These are phyloP conservation scores for Tilletiopsis washingtonensis DNA, from an alignment of 1,284 basidiomycete genomes.

Conservation along the genomic window DNA sequence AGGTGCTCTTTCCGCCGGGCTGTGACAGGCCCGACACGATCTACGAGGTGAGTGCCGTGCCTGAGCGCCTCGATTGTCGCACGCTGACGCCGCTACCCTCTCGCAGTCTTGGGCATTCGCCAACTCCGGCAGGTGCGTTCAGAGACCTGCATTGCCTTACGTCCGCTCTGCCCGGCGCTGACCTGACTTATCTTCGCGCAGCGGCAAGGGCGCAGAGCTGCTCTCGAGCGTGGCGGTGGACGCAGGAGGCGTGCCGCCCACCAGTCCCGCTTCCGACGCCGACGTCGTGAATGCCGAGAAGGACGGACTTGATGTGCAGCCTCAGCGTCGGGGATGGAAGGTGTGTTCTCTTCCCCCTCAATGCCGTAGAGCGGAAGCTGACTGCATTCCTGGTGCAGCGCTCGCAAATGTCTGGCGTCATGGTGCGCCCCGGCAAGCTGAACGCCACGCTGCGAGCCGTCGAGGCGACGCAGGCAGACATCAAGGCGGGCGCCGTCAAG, in stretches of 20 bases:
- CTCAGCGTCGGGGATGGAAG: too few species aligned
- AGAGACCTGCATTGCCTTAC: background rate
- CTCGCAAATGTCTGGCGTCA: slow-evolving; percentile 42
- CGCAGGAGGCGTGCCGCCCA: slow-evolving; percentile 6
- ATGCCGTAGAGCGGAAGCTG: too few species aligned
- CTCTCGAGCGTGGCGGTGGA: slow-evolving; percentile 4
- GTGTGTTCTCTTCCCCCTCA: too few species aligned
- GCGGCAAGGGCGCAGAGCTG: slow-evolving; percentile 23
- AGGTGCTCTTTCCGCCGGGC: slow-evolving; percentile 37
- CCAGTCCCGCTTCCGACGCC: slow-evolving; percentile 3
- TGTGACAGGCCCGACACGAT: slow-evolving; percentile 36
- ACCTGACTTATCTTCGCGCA: background rate
- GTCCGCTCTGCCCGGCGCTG: background rate
- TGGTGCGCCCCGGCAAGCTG: slow-evolving; percentile 37
- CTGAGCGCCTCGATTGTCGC: background rate
- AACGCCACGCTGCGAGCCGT: slow-evolving; percentile 27
- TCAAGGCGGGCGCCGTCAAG: slow-evolving; percentile 25
- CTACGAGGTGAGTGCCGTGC: slow-evolving; percentile 17
- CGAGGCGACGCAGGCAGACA: slow-evolving; percentile 20
- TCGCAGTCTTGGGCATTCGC: slow-evolving; percentile 35
- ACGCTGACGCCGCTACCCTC: background rate
- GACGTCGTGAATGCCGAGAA: slow-evolving; percentile 6
- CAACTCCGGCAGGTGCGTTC: slow-evolving; percentile 26
- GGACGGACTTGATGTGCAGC: too few species aligned
- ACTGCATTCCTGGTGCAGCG: too few species aligned